Conservation (phyloP, 768 basidiomycete genomes). For the Lepiota subincarnata region DNA sequence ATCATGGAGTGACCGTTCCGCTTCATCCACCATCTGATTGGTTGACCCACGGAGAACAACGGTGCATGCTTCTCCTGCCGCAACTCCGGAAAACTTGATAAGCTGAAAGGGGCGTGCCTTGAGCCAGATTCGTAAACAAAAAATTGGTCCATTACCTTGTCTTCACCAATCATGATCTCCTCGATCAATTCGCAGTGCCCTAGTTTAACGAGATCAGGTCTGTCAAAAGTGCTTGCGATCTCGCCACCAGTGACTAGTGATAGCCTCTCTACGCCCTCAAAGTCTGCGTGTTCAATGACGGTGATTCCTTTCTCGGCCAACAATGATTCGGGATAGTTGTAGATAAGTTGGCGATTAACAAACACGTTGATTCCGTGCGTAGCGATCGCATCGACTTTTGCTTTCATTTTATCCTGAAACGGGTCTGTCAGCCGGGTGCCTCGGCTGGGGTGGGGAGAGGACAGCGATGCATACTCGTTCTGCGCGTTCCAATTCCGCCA, state of each 20-base stretch:
- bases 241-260: constrained; percentile 97
- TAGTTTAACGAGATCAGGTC: constrained; percentile 88
- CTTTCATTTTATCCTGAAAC: constrained; percentile 97
- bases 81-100: constrained; percentile 99
- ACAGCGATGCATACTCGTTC: constrained; percentile 62
- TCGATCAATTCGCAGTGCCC: constrained; percentile 94
- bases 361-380: constrained; percentile 95
- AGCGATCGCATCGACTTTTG: constrained; percentile 93
- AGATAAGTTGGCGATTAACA: constrained; percentile 97
- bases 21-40: constrained; percentile 98
- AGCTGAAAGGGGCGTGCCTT: constrained; percentile 45
- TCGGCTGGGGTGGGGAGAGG: background rate
- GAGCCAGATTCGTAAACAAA: background rate
- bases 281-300: constrained; percentile 98
- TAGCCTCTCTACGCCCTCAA: constrained; percentile 95
- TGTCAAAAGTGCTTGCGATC: constrained; percentile 93
- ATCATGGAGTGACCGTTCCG: constrained; percentile 95
- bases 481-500: constrained; percentile 96
- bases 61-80: constrained; percentile 96
- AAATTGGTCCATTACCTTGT: constrained; percentile 61
- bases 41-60: constrained; percentile 97
- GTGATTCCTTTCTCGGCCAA: constrained; percentile 94
- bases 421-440: background rate
- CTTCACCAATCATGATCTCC: constrained; percentile 99
- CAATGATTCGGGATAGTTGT: constrained; percentile 97